phyloP scores from a whole-genome alignment of 192 early-diverging fungal species.

The Funneliformis geosporum region DNA sequence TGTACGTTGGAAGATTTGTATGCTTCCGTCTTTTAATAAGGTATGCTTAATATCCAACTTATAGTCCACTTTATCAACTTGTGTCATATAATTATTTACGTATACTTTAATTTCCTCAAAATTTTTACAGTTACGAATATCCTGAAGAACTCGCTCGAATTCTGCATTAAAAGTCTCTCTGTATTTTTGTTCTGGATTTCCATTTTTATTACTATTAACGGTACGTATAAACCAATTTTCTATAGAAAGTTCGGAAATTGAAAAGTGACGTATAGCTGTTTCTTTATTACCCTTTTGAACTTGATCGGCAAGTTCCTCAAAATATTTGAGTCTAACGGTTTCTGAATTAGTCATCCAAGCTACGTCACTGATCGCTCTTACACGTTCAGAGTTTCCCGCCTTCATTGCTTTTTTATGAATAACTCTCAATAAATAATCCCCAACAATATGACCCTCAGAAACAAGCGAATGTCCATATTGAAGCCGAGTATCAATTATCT shows the following conservation, averaged over 20 bases:
- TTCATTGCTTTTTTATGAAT: conserved; percentile 28
- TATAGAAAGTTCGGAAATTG: background rate
- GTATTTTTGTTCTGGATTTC: conserved; percentile 6
- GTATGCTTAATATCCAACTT: background rate
- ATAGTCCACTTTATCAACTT: conserved; percentile 16
- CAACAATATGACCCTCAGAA: conserved; percentile 12
- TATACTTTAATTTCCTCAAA: conserved; percentile 24
- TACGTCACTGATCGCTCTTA: background rate
- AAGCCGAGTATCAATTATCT: conserved; percentile 13
- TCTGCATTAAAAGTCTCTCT: conserved; percentile 8
- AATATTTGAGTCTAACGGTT: conserved; percentile 23
- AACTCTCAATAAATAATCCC: background rate
- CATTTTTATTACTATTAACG: background rate
- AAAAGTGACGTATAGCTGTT: conserved; percentile 11
- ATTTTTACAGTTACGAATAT: conserved; percentile 18
- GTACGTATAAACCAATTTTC: conserved; percentile 11
- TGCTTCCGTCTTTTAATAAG: background rate
- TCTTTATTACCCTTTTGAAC: conserved; percentile 10
- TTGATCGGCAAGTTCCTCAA: conserved; percentile 6
- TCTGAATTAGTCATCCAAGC: background rate
- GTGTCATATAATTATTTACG: conserved; percentile 19
- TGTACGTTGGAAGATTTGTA: background rate
- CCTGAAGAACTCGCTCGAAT: background rate
- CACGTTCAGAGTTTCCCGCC: background rate
- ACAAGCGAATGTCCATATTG: conserved; percentile 13